phyloP scores from a whole-genome alignment of 2,329 filamentous ascomycete genomes.

The Lasiodiplodia citricola region DNA sequence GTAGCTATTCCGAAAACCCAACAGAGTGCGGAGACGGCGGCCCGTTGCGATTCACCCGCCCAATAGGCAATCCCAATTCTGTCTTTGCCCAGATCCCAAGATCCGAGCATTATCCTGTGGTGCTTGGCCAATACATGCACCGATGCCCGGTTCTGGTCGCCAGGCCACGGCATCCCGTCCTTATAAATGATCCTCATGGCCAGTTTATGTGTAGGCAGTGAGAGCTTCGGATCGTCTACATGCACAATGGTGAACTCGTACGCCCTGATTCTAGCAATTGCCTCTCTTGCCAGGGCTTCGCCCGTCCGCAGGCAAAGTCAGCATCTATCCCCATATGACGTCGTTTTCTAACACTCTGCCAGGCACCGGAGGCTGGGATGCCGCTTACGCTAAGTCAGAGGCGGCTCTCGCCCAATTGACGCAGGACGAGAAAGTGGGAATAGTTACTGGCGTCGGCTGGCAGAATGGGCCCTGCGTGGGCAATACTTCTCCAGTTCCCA shows the following conservation, averaged over 20 bases:
- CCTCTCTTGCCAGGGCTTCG: neutral
- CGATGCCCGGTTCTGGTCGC: neutral
- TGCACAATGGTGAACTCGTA: constrained; percentile 3
- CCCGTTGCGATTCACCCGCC: constrained; percentile 16
- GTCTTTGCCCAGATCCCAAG: neutral
- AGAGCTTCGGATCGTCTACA: no score
- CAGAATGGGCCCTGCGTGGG: constrained; percentile 42
- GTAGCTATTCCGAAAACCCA: constrained; percentile 14
- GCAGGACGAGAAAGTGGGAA: constrained; percentile 46
- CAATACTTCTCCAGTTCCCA: constrained; percentile 41
- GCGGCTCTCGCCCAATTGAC: constrained; percentile 47
- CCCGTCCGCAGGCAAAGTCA: constrained; percentile 7
- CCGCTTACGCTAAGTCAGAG: constrained; percentile 47
- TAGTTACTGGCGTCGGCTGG: constrained; percentile 46
- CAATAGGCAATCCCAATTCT: constrained; percentile 1
- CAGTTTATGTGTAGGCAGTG: neutral
- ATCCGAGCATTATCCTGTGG: neutral
- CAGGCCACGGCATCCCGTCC: neutral
- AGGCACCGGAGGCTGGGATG: constrained; percentile 39
- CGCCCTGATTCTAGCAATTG: constrained; percentile 1
- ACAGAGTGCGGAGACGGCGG: constrained; percentile 4
- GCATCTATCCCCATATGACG: neutral
- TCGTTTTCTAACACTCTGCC: neutral
- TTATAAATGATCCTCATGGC: neutral
- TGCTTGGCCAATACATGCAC: constrained; percentile 3